phyloP scores from a whole-genome alignment of 2,329 filamentous ascomycete genomes.

The Chaetomium olivaceum region DNA sequence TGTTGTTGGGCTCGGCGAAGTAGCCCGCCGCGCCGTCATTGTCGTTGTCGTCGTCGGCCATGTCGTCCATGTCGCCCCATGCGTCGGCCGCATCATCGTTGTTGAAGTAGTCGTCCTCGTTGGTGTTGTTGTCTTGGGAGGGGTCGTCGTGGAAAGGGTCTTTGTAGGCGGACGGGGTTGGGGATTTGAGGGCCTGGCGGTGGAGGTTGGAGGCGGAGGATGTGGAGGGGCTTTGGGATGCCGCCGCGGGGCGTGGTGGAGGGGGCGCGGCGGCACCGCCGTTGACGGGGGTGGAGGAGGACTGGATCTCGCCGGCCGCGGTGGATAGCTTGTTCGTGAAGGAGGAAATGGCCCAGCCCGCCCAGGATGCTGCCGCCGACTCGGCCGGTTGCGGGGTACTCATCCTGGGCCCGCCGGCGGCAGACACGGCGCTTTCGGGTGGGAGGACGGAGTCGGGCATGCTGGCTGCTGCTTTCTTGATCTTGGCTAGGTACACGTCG shows the following conservation, averaged over 20 bases:
- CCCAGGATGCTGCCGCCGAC: conserved; percentile 66
- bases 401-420: conserved; percentile 67
- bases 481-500: conserved; percentile 78
- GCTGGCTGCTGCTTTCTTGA: conserved; percentile 72
- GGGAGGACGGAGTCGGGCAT: conserved; percentile 82
- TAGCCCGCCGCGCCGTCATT: conserved; percentile 25
- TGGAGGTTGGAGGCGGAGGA: conserved; percentile 59
- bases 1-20: not conserved
- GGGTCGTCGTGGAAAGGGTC: conserved; percentile 53
- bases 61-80: conserved; percentile 72
- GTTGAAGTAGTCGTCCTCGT: conserved; percentile 57
- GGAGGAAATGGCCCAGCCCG: conserved; percentile 97
- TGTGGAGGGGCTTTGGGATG: conserved; percentile 37
- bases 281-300: conserved; percentile 46
- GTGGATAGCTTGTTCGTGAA: conserved; percentile 92
- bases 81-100: conserved; percentile 64
- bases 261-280: conserved; percentile 39
- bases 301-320: conserved; percentile 83
- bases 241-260: conserved; percentile 38
- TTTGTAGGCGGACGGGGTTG: conserved; percentile 47
- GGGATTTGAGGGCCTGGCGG: conserved; percentile 59
- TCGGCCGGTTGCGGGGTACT: conserved; percentile 67
- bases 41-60: conserved; percentile 43
- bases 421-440: conserved; percentile 56
- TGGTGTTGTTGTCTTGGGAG: conserved; percentile 45